Evolutionary conservation across 1,284 basidiomycete species (phyloP), one percentile per base, ranked within the genome.

Genomic region (Moesziomyces parantarcticus): DNA sequence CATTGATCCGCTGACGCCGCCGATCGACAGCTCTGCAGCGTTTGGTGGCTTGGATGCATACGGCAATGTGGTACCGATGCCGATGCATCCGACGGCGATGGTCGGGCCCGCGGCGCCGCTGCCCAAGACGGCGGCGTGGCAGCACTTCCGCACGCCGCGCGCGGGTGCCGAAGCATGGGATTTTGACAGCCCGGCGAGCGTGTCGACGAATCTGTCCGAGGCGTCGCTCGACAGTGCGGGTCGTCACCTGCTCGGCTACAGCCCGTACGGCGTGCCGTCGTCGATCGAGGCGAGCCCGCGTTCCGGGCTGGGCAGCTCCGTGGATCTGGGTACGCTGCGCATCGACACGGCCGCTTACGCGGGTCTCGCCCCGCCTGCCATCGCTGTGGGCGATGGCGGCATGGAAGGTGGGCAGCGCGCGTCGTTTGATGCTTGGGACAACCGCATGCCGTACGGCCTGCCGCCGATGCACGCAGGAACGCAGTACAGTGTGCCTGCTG

Each of bases 151-250:
- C 21, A 42, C 43, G 8, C 63, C 59, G 32, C 50, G 60, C 25
- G 8, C 29, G 5, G 57, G 58, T 5, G 44, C 29, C 16, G 62
- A 58, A 9, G 42, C 45, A 1, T 72, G 63, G 58, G 69, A 72
- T 21, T 72, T 72, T 41, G 69, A 72, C 43, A 72, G 69, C 40
- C 69, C 69, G 1, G 69, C 69, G 0, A 58, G 55, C 36, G 58
- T 66, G 32, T 58, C 63, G 16, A 72, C 69, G 10, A 72, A 58
- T 25, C 59, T 72, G 0, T 72, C 69, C 14, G 69, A 72, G 36
- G 55, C 62, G 3, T 72, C 69, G 34, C 46, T 66, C 21, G 69
- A 72, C 26, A 72, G 69, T 39, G 41, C 18, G 18, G 55, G 58
- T 16, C 62, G 59, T 3, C 50, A 50, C 10, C 44, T 51, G 25